Base-by-base conservation (phyloP, 352 stramenopile genomes). In the Phytopythium montanum region DNA sequence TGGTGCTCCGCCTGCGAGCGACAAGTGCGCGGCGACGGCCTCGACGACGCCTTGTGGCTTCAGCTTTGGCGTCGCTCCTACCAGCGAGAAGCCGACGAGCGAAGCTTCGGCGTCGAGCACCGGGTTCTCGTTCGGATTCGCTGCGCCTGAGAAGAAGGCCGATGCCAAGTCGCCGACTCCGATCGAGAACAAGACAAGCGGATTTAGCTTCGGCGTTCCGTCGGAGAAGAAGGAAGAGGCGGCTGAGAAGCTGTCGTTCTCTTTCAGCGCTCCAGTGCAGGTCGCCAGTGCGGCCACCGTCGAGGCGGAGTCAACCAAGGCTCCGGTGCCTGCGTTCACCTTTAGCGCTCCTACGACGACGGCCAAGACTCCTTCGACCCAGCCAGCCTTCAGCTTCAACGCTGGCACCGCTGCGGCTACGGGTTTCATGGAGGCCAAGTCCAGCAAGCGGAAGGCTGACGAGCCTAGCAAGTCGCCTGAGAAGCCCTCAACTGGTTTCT, bases 331-430 rank as follows among this genome's bases (percentile, higher is more conserved):
- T 33, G 51, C 51, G 25, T 87, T 90, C 31, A 74, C 64, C 26
- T 90, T 92, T 36, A 75, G 77, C n/a, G 70, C 69, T 38, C 59
- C 69, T 25, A 14, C 51, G 23, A 33, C 29, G 5, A 21, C 51
- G 21, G 33, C 9, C 25, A 52, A 52, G 26, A 16, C 51, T 14
- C 36, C n/a, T 12, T 29, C 51, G 21, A 14, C 13, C 10, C 51
- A 28, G 29, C 18, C 51, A 23, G 23, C 31, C 2, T 56, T 56
- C 51, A 56, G 51, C 33, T 56, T 56, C 51, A 45, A 26, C 16
- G 33, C 49, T 60, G 45, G 52, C 5, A 28, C 58, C 18, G 28
- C 42, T 52, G 26, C 51, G 16, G 49, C 64, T 8, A 44, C 59
- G 19, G 48, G 68, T 16, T 74, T 77, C 69, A 64, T 65, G 21